Base-by-base conservation (phyloP, 306 rosid species). In the Rubus idaeus region DNA sequence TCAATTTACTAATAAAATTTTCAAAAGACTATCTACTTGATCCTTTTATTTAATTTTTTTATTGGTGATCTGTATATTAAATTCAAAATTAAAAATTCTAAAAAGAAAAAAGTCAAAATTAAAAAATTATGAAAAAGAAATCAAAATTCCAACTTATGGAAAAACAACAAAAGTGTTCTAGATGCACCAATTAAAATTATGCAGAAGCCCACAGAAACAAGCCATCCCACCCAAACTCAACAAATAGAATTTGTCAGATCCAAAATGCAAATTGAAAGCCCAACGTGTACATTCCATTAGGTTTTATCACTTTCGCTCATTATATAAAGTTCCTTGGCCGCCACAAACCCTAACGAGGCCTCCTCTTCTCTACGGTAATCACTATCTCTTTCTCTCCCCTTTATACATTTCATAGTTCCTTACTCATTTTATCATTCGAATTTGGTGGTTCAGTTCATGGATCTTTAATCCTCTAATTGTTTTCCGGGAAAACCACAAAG, bases 291-390 rank as follows among this genome's bases (percentile, higher is more conserved):
- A 42, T 16, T 18, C 69, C 62, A 17, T 56, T 56, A 70, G 76
- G 81, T 58, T 46, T 69, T 57, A 55, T 44, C 68, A 17, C 44
- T 37, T 41, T 14, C 6, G n/a, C 60, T 49, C n/a, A 17, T 0
- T 73, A 69, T 81, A 72, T 68, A 47, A 9, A n/a, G 11, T 45
- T 42, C 20, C 10, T 40, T 66, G 3, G 80, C 85, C 81, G 74
- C 66, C 7, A 0, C n/a, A 67, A 80, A 78, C 86, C 81, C 81
- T 78, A 75, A 74, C 74, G 78, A 21, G 61, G 62, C 68, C 77
- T 46, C 68, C 10, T 52, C 74, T 44, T 8, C 71, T 52, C 40
- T 16, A 81, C 47, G 87, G 91, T 88, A 79, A 60, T 47, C 6
- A 72, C 72, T 58, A 3, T 39, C 55, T 35, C 1, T 14, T 13